phyloP scores from a whole-genome alignment of 2,329 filamentous ascomycete genomes.

The Hypocreales sp. region DNA sequence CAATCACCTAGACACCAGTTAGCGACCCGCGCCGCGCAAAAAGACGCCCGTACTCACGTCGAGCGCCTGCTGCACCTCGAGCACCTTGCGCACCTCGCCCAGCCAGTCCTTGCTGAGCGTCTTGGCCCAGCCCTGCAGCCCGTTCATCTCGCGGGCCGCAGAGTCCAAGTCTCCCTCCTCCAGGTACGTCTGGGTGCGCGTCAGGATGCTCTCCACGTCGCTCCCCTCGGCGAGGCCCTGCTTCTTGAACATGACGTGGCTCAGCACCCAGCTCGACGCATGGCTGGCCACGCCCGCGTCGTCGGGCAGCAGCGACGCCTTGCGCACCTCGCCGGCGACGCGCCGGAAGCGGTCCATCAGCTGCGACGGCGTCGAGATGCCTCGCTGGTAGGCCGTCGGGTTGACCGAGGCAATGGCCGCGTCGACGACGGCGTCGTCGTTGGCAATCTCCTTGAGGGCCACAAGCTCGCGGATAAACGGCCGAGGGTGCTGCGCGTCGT shows the following conservation, averaged over 20 bases:
- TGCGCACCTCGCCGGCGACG: constrained; percentile 82
- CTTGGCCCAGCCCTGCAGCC: constrained; percentile 85
- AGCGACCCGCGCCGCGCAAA: no score
- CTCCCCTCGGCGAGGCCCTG: constrained; percentile 66
- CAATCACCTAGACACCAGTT: constrained; percentile 56
- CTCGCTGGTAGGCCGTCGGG: constrained; percentile 82
- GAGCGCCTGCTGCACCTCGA: constrained; percentile 91
- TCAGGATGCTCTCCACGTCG: constrained; percentile 88
- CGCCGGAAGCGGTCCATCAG: constrained; percentile 92
- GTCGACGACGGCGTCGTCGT: constrained; percentile 71
- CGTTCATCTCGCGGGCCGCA: constrained; percentile 90
- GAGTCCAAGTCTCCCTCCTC: constrained; percentile 88
- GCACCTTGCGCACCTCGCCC: constrained; percentile 72
- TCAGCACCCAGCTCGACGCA: constrained; percentile 76
- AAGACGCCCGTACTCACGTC: constrained; percentile 76
- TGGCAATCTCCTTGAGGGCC: constrained; percentile 82
- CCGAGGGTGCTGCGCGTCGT: constrained; percentile 52
- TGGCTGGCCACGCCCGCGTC: constrained; percentile 91
- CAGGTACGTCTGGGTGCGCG: constrained; percentile 73
- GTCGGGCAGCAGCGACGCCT: constrained; percentile 82
- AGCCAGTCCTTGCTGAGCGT: constrained; percentile 91
- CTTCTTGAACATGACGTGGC: constrained; percentile 95
- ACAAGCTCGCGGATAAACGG: constrained; percentile 90
- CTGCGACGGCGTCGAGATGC: constrained; percentile 68
- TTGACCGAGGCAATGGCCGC: constrained; percentile 96